These are phyloP conservation scores for Metarhizium guizhouense DNA, from an alignment of 2,329 filamentous ascomycete genomes.

Conservation along the genomic window DNA sequence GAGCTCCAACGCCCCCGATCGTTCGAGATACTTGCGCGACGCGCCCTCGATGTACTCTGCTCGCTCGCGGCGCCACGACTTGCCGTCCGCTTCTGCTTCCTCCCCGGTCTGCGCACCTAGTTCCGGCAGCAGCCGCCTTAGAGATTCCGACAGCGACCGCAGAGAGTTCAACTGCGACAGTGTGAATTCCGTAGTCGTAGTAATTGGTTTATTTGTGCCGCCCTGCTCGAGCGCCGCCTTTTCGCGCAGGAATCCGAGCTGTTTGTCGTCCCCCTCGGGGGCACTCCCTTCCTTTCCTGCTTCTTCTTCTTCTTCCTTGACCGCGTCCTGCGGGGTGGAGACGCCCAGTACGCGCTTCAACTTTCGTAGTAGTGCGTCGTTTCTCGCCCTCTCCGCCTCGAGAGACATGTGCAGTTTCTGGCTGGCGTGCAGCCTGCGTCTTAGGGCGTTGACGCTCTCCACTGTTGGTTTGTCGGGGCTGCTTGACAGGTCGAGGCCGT, in stretches of 20 bases:
- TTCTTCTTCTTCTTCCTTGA: slow-evolving; percentile 2
- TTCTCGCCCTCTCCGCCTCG: slow-evolving; percentile 59
- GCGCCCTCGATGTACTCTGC: slow-evolving; percentile 77
- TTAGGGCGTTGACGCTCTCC: slow-evolving; percentile 62
- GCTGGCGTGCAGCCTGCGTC: slow-evolving; percentile 70
- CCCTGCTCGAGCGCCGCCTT: slow-evolving; percentile 41
- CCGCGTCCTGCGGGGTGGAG: slow-evolving; percentile 12
- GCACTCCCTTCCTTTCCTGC: neutral
- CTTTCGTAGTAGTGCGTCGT: slow-evolving; percentile 59
- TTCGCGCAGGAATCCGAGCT: slow-evolving; percentile 50
- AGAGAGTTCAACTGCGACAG: slow-evolving; percentile 77
- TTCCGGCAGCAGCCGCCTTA: slow-evolving; percentile 59
- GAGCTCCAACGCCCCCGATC: slow-evolving; percentile 56
- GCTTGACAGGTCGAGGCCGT: slow-evolving; percentile 46
- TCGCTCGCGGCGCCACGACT: slow-evolving; percentile 58
- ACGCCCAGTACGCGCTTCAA: slow-evolving; percentile 40
- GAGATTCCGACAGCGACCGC: slow-evolving; percentile 49
- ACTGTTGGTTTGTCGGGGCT: slow-evolving; percentile 39
- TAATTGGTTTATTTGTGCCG: slow-evolving; percentile 46
- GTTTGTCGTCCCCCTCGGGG: slow-evolving; percentile 1
- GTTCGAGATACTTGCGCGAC: slow-evolving; percentile 68
- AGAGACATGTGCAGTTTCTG: slow-evolving; percentile 64
- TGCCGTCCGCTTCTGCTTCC: slow-evolving; percentile 24
- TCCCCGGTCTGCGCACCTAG: slow-evolving; percentile 25
- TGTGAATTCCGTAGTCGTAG: slow-evolving; percentile 68